Evolutionary conservation across 2,329 filamentous ascomycete species (phyloP).

Genomic region (Samsoniella hepiali): DNA sequence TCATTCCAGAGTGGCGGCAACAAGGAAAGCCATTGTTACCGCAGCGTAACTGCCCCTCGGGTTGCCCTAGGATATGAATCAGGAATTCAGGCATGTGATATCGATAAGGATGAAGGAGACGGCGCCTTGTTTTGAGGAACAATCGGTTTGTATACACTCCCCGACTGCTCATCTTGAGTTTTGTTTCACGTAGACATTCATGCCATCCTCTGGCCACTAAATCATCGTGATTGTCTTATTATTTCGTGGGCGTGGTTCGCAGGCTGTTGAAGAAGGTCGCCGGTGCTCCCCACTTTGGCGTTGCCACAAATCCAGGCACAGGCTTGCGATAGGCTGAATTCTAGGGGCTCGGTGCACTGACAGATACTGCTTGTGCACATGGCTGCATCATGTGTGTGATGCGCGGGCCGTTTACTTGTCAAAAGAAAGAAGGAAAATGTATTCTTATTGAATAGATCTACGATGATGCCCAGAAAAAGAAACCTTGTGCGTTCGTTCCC

Average conservation of each 20-base stretch:
- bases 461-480: too few relatives aligned
- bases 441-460: too few relatives aligned
- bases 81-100: not conserved
- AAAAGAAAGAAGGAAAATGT: not conserved
- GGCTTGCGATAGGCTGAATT: not conserved
- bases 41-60: not conserved
- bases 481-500: not conserved
- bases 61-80: slow-evolving; percentile 25
- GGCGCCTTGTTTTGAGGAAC: too few relatives aligned
- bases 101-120: too few relatives aligned
- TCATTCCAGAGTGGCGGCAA: not conserved
- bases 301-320: slow-evolving; percentile 9
- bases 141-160: too few relatives aligned
- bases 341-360: not conserved
- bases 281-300: not conserved
- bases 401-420: too few relatives aligned
- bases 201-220: too few relatives aligned
- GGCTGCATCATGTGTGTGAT: not conserved
- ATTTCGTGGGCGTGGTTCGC: not conserved
- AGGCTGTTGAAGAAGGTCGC: not conserved
- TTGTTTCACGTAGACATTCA: too few relatives aligned
- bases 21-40: not conserved
- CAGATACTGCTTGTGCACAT: not conserved
- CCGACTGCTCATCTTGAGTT: too few relatives aligned
- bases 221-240: not conserved